Evolutionary conservation across 176 grass and related monocot species (phyloP).

Genomic region (Hyparrhenia diplandra): DNA sequence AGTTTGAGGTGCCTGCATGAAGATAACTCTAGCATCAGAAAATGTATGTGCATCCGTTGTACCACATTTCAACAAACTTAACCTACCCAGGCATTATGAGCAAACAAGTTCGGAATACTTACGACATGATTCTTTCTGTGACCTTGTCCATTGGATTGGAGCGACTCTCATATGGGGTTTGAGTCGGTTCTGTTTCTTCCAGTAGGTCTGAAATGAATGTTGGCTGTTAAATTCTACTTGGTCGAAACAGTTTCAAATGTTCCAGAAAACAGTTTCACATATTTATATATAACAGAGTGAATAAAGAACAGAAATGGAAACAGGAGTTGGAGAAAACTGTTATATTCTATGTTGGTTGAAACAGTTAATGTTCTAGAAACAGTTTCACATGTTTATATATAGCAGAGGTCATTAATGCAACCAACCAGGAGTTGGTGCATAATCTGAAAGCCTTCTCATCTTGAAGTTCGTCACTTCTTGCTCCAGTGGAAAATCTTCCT

Average conservation of each 20-base stretch:
- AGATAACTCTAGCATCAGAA: constrained; percentile 29
- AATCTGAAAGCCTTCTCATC: constrained; percentile 63
- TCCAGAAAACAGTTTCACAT: background rate
- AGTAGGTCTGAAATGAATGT: constrained; percentile 52
- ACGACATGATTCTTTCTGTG: constrained; percentile 66
- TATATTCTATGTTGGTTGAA: constrained; percentile 11
- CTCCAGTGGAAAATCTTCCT: constrained; percentile 66
- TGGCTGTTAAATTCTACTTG: background rate
- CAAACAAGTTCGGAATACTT: constrained; percentile 29
- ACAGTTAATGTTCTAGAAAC: background rate
- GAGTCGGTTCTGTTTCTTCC: constrained; percentile 76
- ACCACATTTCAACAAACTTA: constrained; percentile 18
- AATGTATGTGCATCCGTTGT: background rate
- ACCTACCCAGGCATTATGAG: constrained; percentile 5
- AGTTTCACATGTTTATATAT: background rate
- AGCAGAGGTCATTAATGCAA: background rate
- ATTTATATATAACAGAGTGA: background rate
- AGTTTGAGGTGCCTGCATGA: constrained; percentile 63
- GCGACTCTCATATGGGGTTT: constrained; percentile 44
- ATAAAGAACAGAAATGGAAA: constrained; percentile 2
- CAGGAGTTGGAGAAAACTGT: constrained; percentile 34
- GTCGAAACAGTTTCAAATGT: background rate
- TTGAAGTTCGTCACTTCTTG: constrained; percentile 56
- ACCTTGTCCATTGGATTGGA: constrained; percentile 37
- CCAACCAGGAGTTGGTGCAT: constrained; percentile 44